A percentile compares a stretch with the other conserved stretches of the same genome.
Conservation (phyloP, 768 basidiomycete genomes). For the Serendipita vermifera region DNA sequence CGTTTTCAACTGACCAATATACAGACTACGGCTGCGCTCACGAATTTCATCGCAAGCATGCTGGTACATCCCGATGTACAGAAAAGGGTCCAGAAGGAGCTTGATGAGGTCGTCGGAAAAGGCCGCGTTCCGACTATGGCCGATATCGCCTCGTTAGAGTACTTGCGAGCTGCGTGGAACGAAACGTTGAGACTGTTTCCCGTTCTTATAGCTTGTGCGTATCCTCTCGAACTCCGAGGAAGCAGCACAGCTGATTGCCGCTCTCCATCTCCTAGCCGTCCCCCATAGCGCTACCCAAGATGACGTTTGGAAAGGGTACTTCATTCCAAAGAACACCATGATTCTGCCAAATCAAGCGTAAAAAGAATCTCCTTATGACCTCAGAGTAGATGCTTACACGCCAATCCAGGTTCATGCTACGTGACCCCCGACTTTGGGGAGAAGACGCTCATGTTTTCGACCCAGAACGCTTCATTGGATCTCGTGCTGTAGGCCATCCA, state of each 20-base stretch:
- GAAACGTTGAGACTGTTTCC: not conserved
- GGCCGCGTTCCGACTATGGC: constrained; percentile 14
- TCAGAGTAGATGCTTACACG: not conserved
- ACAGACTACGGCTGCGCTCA: not conserved
- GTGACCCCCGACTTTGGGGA: not conserved
- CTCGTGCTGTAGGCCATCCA: no score
- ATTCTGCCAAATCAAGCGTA: constrained; percentile 5
- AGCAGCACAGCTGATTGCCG: not conserved
- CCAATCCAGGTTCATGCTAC: not conserved
- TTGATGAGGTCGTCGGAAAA: constrained; percentile 17
- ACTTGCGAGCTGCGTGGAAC: not conserved
- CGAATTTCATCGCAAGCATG: constrained; percentile 18
- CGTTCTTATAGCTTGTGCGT: no score
- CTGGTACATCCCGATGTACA: constrained; percentile 16
- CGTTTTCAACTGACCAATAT: not conserved
- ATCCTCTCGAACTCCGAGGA: not conserved
- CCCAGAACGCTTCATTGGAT: constrained; percentile 3
- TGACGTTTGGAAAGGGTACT: not conserved
- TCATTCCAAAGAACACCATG: constrained; percentile 17
- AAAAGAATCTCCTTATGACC: not conserved
- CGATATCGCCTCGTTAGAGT: not conserved
- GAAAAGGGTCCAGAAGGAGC: constrained; percentile 16
- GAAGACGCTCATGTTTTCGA: not conserved
- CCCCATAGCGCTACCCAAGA: constrained; percentile 5
- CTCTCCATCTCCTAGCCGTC: not conserved